Percentiles rank a stretch among this genome's conserved stretches.
Conservation (phyloP, 1,139 yeast genomes). For the Candida glucosophila region DNA sequence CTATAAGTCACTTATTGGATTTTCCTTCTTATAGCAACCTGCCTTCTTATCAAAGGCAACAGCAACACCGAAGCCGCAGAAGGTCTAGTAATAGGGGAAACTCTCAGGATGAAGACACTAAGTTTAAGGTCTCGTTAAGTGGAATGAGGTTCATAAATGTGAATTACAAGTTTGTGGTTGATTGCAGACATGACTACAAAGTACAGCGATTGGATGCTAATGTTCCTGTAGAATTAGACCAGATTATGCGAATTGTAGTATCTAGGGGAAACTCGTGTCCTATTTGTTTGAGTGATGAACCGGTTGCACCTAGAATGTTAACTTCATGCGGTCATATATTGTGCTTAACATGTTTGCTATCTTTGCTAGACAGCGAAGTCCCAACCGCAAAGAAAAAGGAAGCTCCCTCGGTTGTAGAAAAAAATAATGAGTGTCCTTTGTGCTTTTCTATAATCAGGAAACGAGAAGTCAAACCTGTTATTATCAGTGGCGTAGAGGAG, state of each 20-base stretch:
- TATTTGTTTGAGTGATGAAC: conserved; percentile 76
- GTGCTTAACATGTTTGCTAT: conserved; percentile 73
- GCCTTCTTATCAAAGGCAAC: conserved; percentile 27
- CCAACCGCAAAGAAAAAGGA: conserved; percentile 30
- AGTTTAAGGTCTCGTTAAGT: conserved; percentile 32
- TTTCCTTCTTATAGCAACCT: conserved; percentile 47
- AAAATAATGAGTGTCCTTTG: conserved; percentile 73
- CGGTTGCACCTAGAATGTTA: conserved; percentile 91
- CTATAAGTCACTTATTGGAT: conserved; percentile 57
- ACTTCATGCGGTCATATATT: conserved; percentile 84
- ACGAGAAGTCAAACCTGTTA: conserved; percentile 60
- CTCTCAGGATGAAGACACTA: no score
- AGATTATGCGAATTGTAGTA: conserved; percentile 63
- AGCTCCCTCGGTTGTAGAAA: conserved; percentile 33
- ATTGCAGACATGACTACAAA: conserved; percentile 45
- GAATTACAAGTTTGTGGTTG: conserved; percentile 75
- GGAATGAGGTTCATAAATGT: conserved; percentile 79
- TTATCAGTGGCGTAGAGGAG: conserved; percentile 47
- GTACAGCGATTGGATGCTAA: conserved; percentile 68
- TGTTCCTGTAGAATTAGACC: conserved; percentile 51
- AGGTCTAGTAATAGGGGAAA: conserved; percentile 5
- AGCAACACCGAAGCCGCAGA: conserved; percentile 9
- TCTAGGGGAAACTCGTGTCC: conserved; percentile 82
- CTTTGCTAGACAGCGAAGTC: conserved; percentile 57
- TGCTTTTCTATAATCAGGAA: conserved; percentile 64